Base-by-base conservation (phyloP, 306 rosid species). In the Canavalia ensiformis region DNA sequence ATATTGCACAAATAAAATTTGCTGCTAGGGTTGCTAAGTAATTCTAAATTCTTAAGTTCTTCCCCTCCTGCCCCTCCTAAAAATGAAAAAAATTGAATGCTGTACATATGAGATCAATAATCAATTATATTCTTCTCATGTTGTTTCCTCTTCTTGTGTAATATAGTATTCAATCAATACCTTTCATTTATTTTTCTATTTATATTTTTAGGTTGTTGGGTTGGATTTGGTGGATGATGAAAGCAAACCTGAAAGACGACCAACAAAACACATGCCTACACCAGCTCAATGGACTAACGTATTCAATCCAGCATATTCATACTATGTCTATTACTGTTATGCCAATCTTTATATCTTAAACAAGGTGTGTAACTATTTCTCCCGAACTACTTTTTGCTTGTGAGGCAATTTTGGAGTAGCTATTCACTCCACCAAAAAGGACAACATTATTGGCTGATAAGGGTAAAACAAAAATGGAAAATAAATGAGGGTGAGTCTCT, bases 241-340 rank as follows among this genome's bases (percentile, higher is more conserved):
- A 82, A 94, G 90, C 89, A 92, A 94, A 81, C 97, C 98, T 72
- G 97, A 94, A 89, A 89, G 97, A 69, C 97, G 98, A 11, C 97
- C 98, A 7, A 94, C 98, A 75, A 94, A 92, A 83, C 99, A 95
- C 91, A 95, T 95, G 98, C 99, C 94, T 9, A 95, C 98, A 2
- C 99, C 99, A 71, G 89, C 91, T 70, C 97, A 95, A 58, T 95
- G 99, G 99, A 95, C 94, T 41, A 95, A 95, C 54, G 93, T 90
- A 31, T 95, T 93, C 86, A 95, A 95, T 88, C 99, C 99, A 0
- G 99, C 99, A 84, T 95, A 64, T 89, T 95, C 99, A 29, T 95
- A 95, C 83, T 95, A 95, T 64, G 93, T 87, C 72, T 95, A 95
- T 84, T 95, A 95, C 86, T 95, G 99, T 80, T 95, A 95, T 74